Evolutionary conservation across 2,329 filamentous ascomycete species (phyloP), one percentile per base, ranked within the genome.

Genomic region (Alternaria brassicicola): DNA sequence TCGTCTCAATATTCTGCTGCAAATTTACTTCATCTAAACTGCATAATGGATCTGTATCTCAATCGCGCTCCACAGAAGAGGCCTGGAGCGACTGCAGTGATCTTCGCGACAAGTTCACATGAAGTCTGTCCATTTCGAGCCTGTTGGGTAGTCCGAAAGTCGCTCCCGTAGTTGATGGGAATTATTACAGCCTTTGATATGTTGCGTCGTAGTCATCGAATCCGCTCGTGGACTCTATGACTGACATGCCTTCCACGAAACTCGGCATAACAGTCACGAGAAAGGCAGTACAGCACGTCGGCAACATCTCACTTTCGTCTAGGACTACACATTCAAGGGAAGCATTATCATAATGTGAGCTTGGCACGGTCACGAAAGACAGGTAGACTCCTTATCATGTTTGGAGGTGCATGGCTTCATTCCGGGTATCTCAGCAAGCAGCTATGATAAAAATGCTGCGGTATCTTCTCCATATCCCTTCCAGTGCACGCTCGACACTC

Each of bases 371-470:
- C 23, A 42, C 33, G 13, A 31, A 15, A 21, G 5, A 38, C 10
- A 19, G 7, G n/a, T 30, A 25, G 19, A 23, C 25, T 23, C 15
- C 26, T 8, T 41, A 12, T 15, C 12, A 42, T 21, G 3, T 15
- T 59, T 65, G 70, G 64, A 63, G 64, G 71, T 72, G 71, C 68
- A 76, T 74, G 74, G 68, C 72, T 75, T 74, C 65, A 73, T 76
- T 76, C 56, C 68, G 70, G 65, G 70, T 71, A 70, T 69, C 61
- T 66, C 69, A 71, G 60, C 60, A 66, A 53, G 62, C 68, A 66
- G 53, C 52, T 61, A 57, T 43, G 33, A 53, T 51, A 58, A 38
- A 53, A 57, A 57, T 65, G 65, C 67, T 59, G 62, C 63, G 56
- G 39, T 54, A 36, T 62, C 55, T 66, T 64, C 54, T 62, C 61